A percentile compares a stretch with the other conserved stretches of the same genome.
phyloP scores from a whole-genome alignment of 176 grass and related monocot species.

The Hyparrhenia diplandra region DNA sequence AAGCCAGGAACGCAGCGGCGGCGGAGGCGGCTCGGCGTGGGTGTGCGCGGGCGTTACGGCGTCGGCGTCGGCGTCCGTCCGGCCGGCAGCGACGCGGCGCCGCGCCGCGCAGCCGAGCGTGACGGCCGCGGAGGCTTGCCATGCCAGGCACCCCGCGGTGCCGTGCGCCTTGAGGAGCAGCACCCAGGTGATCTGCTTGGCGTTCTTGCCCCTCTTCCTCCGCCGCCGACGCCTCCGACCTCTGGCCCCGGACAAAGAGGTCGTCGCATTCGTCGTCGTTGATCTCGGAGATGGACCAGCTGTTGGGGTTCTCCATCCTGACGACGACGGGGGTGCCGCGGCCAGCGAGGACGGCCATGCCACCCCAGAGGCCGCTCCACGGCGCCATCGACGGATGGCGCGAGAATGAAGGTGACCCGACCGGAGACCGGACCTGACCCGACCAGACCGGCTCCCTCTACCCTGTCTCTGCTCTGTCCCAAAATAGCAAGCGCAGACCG shows the following conservation, averaged over 20 bases:
- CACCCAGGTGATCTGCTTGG: conserved; percentile 91
- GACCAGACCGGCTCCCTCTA: neutral
- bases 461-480: neutral
- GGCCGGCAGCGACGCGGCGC: conserved; percentile 41
- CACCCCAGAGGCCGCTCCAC: conserved; percentile 49
- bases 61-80: conserved; percentile 40
- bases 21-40: neutral
- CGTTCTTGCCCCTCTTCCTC: conserved; percentile 50
- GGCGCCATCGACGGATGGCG: conserved; percentile 44
- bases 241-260: no score
- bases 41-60: neutral
- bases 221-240: neutral
- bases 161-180: conserved; percentile 88
- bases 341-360: neutral
- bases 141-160: conserved; percentile 68
- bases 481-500: conserved; percentile 24
- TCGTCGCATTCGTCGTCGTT: conserved; percentile 5
- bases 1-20: conserved; percentile 34
- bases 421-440: neutral
- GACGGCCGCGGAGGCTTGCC: conserved; percentile 48
- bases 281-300: conserved; percentile 84
- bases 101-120: conserved; percentile 52
- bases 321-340: conserved; percentile 77
- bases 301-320: conserved; percentile 80
- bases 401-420: neutral